Evolutionary conservation across 495 filamentous ascomycete genomes (phyloP), one percentile per base, ranked within the genome.

Genomic region (Cudoniella acicularis): DNA sequence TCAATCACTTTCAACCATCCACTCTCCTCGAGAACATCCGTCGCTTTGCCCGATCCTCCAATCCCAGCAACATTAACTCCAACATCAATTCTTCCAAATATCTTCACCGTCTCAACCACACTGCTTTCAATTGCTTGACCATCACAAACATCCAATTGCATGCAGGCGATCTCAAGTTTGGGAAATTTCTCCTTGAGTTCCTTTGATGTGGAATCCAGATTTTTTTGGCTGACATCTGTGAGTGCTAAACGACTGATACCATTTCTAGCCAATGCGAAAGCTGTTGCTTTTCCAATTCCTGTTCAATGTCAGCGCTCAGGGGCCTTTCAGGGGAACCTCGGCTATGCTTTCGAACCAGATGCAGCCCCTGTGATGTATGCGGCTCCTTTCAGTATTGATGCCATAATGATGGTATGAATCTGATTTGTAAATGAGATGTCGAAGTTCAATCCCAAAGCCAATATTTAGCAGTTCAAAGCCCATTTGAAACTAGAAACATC

Each of bases 61-160:
- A 89, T 74, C 1, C 87, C 87, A 0, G 87, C 87, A 62, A 89
- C 88, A 67, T 83, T 86, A 17, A 89, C 77, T 53, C 86, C 86
- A 11, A 87, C 72, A 61, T 89, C 84, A 1, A 89, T 68, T 13
- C 75, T 69, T 1, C 70, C 70, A 63, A 83, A 89, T 4, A 61
- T 63, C 30, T 77, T 69, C 1, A 83, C 79, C 0, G 77, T 78
- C 56, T 73, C 62, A n/a, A 67, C 57, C 40, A 86, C 66, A 11
- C 60, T 69, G 20, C 60, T 55, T 10, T 58, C 59, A 49, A 77
- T 64, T 10, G 71, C 69, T 2, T 53, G 20, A 45, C 71, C 65
- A 27, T 67, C 59, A 26, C 63, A 53, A 21, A 70, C 67, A 61
- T 76, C 70, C 43, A 72, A 54, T 42, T 67, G 59, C 23, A 73